Conservation (phyloP, 164 flowering plant genomes). For the Brasenia schreberi region DNA sequence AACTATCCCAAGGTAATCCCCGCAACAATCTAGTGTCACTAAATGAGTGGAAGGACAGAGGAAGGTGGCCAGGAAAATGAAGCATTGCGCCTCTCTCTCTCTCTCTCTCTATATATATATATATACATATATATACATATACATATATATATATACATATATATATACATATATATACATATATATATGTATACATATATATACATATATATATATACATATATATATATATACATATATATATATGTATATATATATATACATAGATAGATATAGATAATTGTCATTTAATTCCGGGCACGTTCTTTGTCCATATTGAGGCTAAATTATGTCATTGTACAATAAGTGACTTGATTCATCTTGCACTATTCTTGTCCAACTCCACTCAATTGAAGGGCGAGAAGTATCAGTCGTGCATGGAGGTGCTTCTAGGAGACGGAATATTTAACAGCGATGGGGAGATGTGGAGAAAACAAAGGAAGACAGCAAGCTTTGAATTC, state of each 20-base stretch:
- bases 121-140: no score
- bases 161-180: background rate
- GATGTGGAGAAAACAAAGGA: conserved; percentile 77
- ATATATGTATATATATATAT: no score
- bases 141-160: background rate
- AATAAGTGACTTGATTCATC: background rate
- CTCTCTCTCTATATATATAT: background rate
- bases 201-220: no score
- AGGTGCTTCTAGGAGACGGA: conserved; percentile 86
- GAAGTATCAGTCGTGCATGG: conserved; percentile 88
- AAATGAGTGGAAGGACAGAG: no score
- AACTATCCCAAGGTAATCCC: conserved; percentile 80
- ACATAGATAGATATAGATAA: background rate
- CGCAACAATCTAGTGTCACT: no score
- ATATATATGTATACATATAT: background rate
- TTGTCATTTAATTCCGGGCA: background rate
- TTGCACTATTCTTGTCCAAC: background rate
- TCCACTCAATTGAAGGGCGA: conserved; percentile 39
- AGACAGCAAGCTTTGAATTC: conserved; percentile 91
- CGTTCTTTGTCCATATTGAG: background rate
- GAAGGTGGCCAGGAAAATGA: no score
- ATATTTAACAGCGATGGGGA: conserved; percentile 96
- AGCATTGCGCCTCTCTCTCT: background rate
- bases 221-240: background rate
- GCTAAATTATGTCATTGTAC: background rate